These are phyloP conservation scores for Fusarium oligoseptatum DNA, from an alignment of 2,329 filamentous ascomycete species.

Conservation along the genomic window DNA sequence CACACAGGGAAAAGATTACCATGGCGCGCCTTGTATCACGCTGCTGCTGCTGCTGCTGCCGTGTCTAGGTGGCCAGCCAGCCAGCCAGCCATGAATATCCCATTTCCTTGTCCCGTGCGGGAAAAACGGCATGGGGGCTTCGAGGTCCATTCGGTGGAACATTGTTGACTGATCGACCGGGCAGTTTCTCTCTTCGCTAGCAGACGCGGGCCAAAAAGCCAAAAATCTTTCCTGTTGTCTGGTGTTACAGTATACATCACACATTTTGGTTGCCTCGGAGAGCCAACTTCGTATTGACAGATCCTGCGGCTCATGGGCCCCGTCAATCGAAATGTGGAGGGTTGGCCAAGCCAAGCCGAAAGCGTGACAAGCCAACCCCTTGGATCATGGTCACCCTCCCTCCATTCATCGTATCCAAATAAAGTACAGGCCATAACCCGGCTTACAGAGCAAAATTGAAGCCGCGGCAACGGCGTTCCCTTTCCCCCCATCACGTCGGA, in stretches of 20 bases:
- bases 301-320: background rate
- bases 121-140: background rate
- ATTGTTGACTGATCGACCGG: background rate
- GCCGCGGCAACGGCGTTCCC: slow-evolving; percentile 11
- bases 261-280: background rate
- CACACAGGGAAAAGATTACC: background rate
- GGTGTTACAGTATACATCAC: background rate
- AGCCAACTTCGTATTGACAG: background rate
- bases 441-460: background rate
- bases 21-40: background rate
- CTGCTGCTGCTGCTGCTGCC: background rate
- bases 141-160: background rate
- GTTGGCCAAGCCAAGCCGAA: slow-evolving; percentile 8
- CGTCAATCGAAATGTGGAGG: background rate
- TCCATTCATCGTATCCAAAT: slow-evolving; percentile 30
- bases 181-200: background rate
- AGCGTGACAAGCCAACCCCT: background rate
- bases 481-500: background rate
- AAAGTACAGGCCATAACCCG: slow-evolving; percentile 14
- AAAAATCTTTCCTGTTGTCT: background rate
- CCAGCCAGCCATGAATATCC: background rate
- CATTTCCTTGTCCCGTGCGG: background rate
- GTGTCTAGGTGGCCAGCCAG: background rate
- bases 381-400: slow-evolving; percentile 1
- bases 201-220: background rate